Evolutionary conservation across 495 filamentous ascomycete genomes (phyloP).

Genomic region (Usnea hakonensis): DNA sequence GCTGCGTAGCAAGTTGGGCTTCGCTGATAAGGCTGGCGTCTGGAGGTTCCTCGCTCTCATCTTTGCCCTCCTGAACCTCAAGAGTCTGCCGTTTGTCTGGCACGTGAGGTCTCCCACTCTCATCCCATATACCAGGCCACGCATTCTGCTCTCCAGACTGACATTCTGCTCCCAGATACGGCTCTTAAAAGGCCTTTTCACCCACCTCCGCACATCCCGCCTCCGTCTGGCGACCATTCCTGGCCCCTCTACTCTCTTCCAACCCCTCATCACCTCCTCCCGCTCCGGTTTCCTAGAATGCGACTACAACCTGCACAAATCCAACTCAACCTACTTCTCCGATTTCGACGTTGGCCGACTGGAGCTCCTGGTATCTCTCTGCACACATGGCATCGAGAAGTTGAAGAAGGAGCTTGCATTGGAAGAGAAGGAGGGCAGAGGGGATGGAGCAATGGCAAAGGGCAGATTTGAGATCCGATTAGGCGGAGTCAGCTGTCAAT

Average conservation of each 20-base stretch:
- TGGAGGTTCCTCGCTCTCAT: constrained; percentile 49
- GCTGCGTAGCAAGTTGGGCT: constrained; percentile 2
- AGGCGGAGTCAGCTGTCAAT: constrained; percentile 57
- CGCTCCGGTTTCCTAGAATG: constrained; percentile 45
- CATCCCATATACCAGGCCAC: constrained; percentile 11
- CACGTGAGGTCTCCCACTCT: constrained; percentile 49
- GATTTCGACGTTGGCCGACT: constrained; percentile 65
- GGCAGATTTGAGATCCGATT: constrained; percentile 40
- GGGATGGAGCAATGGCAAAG: background rate
- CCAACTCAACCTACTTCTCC: constrained; percentile 67
- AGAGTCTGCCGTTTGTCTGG: constrained; percentile 55
- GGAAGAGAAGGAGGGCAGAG: constrained; percentile 29
- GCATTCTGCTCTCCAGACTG: background rate
- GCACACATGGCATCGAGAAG: constrained; percentile 49
- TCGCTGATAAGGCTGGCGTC: constrained; percentile 2
- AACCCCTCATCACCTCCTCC: constrained; percentile 44
- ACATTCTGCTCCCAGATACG: constrained; percentile 13
- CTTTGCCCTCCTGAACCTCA: constrained; percentile 51
- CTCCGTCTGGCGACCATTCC: constrained; percentile 1
- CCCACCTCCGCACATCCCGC: constrained; percentile 16
- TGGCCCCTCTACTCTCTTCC: constrained; percentile 39
- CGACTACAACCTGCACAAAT: constrained; percentile 66
- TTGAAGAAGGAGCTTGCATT: constrained; percentile 27
- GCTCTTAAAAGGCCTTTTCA: constrained; percentile 15
- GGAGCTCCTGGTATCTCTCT: constrained; percentile 51